Conservation (phyloP, 2,329 filamentous ascomycete species). For the Pestalotiopsis sp. region DNA sequence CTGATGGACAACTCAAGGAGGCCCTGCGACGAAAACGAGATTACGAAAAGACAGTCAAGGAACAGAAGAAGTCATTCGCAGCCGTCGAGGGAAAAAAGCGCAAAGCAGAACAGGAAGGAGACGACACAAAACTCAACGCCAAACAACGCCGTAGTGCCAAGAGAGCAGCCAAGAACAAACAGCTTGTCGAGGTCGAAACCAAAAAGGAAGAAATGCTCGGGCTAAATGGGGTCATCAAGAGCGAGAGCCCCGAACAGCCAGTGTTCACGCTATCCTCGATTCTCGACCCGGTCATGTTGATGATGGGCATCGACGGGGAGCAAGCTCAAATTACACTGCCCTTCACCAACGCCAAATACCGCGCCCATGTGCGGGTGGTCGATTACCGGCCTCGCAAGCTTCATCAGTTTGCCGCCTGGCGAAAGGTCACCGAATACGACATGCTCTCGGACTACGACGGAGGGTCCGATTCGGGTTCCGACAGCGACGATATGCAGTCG, state of each 20-base stretch:
- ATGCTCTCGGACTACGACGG: conserved; percentile 48
- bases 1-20: conserved; percentile 54
- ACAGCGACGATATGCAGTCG: conserved; percentile 27
- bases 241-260: conserved; percentile 43
- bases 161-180: conserved; percentile 26
- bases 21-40: conserved; percentile 65
- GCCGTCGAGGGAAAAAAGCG: conserved; percentile 14
- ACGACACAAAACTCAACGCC: conserved; percentile 19
- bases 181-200: conserved; percentile 29
- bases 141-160: conserved; percentile 29
- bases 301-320: conserved; percentile 44
- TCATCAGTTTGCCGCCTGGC: conserved; percentile 67
- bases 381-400: conserved; percentile 76
- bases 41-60: conserved; percentile 53
- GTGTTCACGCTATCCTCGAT: conserved; percentile 41
- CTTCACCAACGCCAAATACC: conserved; percentile 75
- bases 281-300: conserved; percentile 39
- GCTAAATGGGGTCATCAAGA: conserved; percentile 40
- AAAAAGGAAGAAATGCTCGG: conserved; percentile 27
- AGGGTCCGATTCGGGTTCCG: conserved; percentile 30
- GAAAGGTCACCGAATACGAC: conserved; percentile 49
- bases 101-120: conserved; percentile 24
- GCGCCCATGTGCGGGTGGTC: conserved; percentile 72
- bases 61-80: conserved; percentile 23
- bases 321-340: conserved; percentile 54